Conservation (phyloP, 148 eudicot species). For the Spergularia bocconei region DNA sequence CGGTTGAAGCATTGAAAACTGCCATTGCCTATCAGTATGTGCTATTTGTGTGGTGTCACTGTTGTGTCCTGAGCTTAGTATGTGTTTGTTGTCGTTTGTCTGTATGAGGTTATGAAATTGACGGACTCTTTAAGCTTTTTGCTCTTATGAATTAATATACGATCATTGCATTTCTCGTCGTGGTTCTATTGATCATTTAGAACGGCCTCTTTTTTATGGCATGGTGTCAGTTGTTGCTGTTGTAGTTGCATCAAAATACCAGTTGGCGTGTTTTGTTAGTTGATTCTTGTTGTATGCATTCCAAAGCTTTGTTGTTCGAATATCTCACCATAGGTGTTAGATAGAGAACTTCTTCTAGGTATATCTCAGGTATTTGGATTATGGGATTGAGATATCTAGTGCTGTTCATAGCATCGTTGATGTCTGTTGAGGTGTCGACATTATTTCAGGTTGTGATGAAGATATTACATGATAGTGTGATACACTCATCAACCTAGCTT, state of each 20-base stretch:
- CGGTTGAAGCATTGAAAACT: conserved; percentile 71
- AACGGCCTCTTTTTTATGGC: too few relatives aligned
- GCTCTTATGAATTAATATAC: neutral
- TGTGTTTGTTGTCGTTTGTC: conserved; percentile 2
- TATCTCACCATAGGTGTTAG: too few relatives aligned
- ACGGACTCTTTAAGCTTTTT: neutral
- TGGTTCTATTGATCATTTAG: neutral
- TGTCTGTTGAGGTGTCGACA: neutral
- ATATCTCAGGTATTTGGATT: neutral
- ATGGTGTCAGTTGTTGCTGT: too few relatives aligned
- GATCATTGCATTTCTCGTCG: neutral
- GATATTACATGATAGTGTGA: neutral
- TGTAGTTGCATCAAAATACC: too few relatives aligned
- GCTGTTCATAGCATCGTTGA: neutral
- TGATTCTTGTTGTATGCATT: too few relatives aligned
- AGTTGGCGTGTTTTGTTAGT: too few relatives aligned
- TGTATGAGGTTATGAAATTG: conserved; percentile 1
- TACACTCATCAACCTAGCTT: neutral
- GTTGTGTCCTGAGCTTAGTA: neutral
- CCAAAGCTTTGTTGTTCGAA: too few relatives aligned
- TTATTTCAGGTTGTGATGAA: neutral
- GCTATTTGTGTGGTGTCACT: neutral
- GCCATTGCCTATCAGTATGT: conserved; percentile 61
- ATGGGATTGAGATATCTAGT: neutral
- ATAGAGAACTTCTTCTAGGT: neutral